Percentiles rank a stretch among this genome's conserved stretches.
These are phyloP conservation scores for Cryptosporidium meleagridis DNA, from an alignment of 169 alveolate species.

Conservation along the genomic window DNA sequence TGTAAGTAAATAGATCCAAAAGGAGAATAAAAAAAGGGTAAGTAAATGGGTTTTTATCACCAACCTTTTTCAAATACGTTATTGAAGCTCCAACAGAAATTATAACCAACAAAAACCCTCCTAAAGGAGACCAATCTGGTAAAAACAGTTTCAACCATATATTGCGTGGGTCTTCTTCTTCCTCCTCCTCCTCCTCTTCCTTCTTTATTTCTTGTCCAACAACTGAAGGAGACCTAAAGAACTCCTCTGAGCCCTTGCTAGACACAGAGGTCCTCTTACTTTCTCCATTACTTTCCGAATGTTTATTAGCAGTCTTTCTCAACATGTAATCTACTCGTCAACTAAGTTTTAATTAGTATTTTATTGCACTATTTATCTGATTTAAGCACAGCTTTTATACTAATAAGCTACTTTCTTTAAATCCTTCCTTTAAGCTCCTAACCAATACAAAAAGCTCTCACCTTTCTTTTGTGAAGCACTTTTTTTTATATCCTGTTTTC, in stretches of 20 bases:
- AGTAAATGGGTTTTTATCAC: slow-evolving; percentile 40
- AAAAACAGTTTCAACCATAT: slow-evolving; percentile 50
- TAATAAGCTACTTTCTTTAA: background rate
- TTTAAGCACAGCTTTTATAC: background rate
- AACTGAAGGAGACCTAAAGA: slow-evolving; percentile 66
- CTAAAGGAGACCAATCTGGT: slow-evolving; percentile 73
- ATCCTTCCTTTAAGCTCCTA: background rate
- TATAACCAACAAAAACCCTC: slow-evolving; percentile 20
- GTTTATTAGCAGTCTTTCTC: slow-evolving; percentile 3
- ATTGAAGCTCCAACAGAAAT: slow-evolving; percentile 22
- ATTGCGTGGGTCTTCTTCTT: slow-evolving; percentile 66
- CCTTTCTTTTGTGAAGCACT: background rate
- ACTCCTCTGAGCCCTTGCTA: slow-evolving; percentile 65
- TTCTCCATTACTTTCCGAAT: slow-evolving; percentile 33
- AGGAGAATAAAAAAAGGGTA: slow-evolving; percentile 33
- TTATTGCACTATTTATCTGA: background rate
- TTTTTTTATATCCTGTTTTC: background rate
- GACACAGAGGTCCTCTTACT: background rate
- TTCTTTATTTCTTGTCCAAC: slow-evolving; percentile 66
- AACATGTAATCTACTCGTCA: slow-evolving; percentile 3
- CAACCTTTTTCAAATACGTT: slow-evolving; percentile 52
- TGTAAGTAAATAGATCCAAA: slow-evolving; percentile 45
- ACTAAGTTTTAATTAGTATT: background rate
- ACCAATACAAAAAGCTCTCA: background rate
- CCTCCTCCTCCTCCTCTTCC: slow-evolving; percentile 74